phyloP scores from a whole-genome alignment of 2,329 filamentous ascomycete genomes.

The Colletotrichum somersetense region DNA sequence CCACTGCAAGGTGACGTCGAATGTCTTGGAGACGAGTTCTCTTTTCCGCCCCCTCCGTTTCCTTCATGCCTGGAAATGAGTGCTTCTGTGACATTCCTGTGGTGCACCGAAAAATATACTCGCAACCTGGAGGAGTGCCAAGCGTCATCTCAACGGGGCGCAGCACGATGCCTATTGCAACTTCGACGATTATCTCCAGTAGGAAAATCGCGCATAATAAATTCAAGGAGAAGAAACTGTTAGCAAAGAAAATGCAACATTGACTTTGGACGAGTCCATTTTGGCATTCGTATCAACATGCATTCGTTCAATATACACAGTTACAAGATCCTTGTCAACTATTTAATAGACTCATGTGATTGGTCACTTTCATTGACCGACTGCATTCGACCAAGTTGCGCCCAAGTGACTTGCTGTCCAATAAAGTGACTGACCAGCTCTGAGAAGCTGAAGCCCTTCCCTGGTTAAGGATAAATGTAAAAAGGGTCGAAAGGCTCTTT shows the following conservation, averaged over 20 bases:
- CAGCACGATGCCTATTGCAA: background rate
- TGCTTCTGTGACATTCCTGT: background rate
- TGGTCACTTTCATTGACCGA: background rate
- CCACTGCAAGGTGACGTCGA: conserved; percentile 7
- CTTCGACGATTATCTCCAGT: background rate
- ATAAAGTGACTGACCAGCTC: background rate
- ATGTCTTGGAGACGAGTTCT: background rate
- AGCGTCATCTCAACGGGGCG: conserved; percentile 8
- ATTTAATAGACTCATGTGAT: background rate
- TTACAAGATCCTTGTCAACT: background rate
- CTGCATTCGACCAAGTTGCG: background rate
- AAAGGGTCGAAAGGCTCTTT: background rate
- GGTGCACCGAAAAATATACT: background rate
- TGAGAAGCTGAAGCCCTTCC: background rate
- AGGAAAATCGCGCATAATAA: background rate
- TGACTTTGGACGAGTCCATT: background rate
- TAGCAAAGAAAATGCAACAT: too few species aligned
- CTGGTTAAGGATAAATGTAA: too few species aligned
- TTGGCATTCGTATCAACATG: background rate
- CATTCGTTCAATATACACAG: too few species aligned
- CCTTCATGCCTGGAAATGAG: background rate
- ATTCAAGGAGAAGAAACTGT: background rate
- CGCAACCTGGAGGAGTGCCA: background rate
- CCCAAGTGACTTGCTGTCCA: too few species aligned
- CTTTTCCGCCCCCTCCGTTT: too few species aligned